Percentiles rank a stretch among this genome's conserved stretches.
Evolutionary conservation across 768 basidiomycete species (phyloP).

Genomic region (Leccinellum luteum): DNA sequence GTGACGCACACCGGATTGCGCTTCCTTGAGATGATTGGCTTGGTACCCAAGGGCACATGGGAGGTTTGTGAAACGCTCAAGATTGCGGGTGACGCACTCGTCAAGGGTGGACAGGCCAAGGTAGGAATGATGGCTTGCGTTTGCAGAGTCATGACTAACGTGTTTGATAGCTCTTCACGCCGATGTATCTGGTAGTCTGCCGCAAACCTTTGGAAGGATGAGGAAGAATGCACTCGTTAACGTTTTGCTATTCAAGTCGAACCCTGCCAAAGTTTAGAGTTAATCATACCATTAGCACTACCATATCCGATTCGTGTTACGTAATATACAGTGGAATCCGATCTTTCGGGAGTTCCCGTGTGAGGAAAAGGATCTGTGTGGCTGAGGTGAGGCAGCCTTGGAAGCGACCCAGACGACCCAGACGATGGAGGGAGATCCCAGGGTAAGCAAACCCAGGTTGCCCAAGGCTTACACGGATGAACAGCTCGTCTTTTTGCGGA

Average conservation of each 20-base stretch:
- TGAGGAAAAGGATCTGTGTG: constrained; percentile 13
- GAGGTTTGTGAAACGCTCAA: constrained; percentile 88
- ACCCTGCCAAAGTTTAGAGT: not conserved
- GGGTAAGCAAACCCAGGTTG: constrained; percentile 63
- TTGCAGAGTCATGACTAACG: not conserved
- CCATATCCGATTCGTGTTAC: not conserved
- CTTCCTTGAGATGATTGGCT: constrained; percentile 69
- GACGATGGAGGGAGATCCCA: constrained; percentile 52
- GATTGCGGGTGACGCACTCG: constrained; percentile 73
- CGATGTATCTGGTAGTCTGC: constrained; percentile 74
- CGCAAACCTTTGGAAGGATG: constrained; percentile 44
- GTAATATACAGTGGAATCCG: constrained; percentile 20
- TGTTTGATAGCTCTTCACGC: constrained; percentile 69
- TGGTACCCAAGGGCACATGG: constrained; percentile 90
- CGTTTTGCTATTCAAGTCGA: not conserved
- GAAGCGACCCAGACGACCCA: constrained; percentile 20
- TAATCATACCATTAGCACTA: not conserved
- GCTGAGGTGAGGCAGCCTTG: constrained; percentile 13
- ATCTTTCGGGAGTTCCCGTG: constrained; percentile 26
- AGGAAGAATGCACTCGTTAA: not conserved
- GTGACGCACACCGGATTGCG: constrained; percentile 81
- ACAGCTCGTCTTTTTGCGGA: constrained; percentile 56
- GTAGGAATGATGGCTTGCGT: constrained; percentile 37
- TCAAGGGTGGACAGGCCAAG: constrained; percentile 84
- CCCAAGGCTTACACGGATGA: constrained; percentile 65